A percentile compares a stretch with the other conserved stretches of the same genome.
Evolutionary conservation across 1,139 yeast genomes (phyloP).

Genomic region (Hyphopichia khmerensis): DNA sequence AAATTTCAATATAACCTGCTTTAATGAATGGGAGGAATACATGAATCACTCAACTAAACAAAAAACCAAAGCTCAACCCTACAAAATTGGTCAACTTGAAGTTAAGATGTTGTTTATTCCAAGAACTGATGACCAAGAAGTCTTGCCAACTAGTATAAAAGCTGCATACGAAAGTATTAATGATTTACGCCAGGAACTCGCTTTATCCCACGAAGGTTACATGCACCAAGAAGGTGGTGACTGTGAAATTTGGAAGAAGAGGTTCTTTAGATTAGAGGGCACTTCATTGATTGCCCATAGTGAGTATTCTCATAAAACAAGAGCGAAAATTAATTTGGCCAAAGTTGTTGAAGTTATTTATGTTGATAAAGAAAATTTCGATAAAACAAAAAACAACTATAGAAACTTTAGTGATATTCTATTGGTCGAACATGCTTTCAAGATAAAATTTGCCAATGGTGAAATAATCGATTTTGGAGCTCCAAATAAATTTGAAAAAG

Average conservation of each 20-base stretch:
- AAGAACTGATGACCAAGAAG: constrained; percentile 52
- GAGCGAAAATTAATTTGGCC: constrained; percentile 65
- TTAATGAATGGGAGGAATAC: constrained; percentile 77
- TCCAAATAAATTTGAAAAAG: constrained; percentile 54
- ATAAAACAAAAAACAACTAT: constrained; percentile 29
- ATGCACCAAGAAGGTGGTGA: constrained; percentile 82
- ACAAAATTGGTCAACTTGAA: constrained; percentile 64
- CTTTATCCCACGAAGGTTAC: constrained; percentile 53
- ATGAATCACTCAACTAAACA: constrained; percentile 27
- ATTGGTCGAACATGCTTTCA: constrained; percentile 62
- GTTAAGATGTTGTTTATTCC: constrained; percentile 75
- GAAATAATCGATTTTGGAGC: constrained; percentile 73
- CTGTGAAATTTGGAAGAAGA: constrained; percentile 58
- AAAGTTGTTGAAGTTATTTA: constrained; percentile 57
- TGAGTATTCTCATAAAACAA: constrained; percentile 58
- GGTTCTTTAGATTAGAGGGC: constrained; percentile 62
- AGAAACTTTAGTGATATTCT: constrained; percentile 67
- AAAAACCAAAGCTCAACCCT: constrained; percentile 46
- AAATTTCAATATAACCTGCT: constrained; percentile 57
- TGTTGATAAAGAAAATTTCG: constrained; percentile 43
- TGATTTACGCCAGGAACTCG: constrained; percentile 42
- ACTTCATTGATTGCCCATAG: constrained; percentile 64
- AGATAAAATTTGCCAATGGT: constrained; percentile 61
- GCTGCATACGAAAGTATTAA: constrained; percentile 54
- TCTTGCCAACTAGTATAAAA: constrained; percentile 64